Conservation (phyloP, 1,284 basidiomycete genomes). For the Leccinum subrobustum region DNA sequence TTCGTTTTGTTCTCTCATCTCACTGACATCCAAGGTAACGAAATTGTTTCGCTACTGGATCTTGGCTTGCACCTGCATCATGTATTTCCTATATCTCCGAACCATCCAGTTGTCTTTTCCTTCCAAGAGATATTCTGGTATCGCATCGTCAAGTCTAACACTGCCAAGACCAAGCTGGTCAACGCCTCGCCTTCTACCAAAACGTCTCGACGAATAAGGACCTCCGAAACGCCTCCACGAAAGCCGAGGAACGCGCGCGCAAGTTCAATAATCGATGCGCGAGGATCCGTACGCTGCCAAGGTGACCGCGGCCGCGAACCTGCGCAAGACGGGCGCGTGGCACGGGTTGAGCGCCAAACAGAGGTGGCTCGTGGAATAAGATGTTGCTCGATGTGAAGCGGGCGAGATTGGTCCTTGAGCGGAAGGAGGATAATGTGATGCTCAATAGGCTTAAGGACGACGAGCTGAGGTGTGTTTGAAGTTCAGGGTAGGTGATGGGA, state of each 20-base stretch:
- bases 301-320: conserved; percentile 64
- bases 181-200: conserved; percentile 75
- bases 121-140: too few species aligned
- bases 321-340: conserved; percentile 55
- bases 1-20: too few species aligned
- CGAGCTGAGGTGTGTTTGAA: conserved; percentile 55
- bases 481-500: conserved; percentile 57
- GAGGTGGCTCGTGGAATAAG: conserved; percentile 68
- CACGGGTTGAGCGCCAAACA: conserved; percentile 63
- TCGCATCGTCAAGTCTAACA: too few species aligned
- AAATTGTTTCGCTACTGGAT: too few species aligned
- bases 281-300: conserved; percentile 46
- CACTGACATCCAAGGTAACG: too few species aligned
- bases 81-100: too few species aligned
- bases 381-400: conserved; percentile 76
- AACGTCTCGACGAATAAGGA: conserved; percentile 72
- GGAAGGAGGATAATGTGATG: conserved; percentile 52
- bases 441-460: conserved; percentile 65
- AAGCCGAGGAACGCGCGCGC: conserved; percentile 45
- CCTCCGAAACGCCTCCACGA: conserved; percentile 72
- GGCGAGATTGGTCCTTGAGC: conserved; percentile 68
- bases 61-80: too few species aligned
- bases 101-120: too few species aligned
- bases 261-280: too few species aligned
- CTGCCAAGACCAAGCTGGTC: too few species aligned